Base-by-base conservation (phyloP, 495 filamentous ascomycete genomes). In the Aspergillus bertholletiae region DNA sequence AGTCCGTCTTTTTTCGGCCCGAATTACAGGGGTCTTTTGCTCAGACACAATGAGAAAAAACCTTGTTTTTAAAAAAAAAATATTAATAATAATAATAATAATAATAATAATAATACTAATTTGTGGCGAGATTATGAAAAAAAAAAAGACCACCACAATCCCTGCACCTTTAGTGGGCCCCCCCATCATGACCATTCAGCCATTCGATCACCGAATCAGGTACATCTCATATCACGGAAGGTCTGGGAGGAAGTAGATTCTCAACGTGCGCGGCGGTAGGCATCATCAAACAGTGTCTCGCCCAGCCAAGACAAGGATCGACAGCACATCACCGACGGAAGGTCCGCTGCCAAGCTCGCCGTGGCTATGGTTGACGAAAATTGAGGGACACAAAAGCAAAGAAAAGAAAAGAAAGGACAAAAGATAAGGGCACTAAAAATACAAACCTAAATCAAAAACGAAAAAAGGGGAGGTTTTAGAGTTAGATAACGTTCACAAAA, bases 271-370 rank as follows among this genome's bases (percentile, higher is more conserved):
- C 53, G 24, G 43, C 23, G 9, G 28, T 47, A 22, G 39, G 11
- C 39, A 43, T 37, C 34, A 37, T 1, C 51, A 2, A 30, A 49
- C 18, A 6, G 23, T 43, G 53, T 49, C 28, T 50, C n/a, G 46
- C 35, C 41, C 43, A 55, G 70, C 66, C 70, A 73, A 73, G 66
- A 59, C 48, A 30, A 51, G 57, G 71, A 74, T 74, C 71, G 63
- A 71, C 69, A 51, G 37, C 46, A 53, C 63, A 66, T 62, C 65
- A 49, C 63, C 57, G 52, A 55, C 55, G 46, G 51, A 46, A 62
- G 67, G 53, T 51, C 69, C 69, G 62, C 69, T 67, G 71, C 69
- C 71, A 72, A 74, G 70, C 65, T 67, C 59, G 26, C 23, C 13
- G 64, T 59, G 66, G 64, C 63, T 57, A 60, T 68, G 65, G 63